Evolutionary conservation across 345 rosid species (phyloP).

Genomic region (Hibiscus tridactylites): DNA sequence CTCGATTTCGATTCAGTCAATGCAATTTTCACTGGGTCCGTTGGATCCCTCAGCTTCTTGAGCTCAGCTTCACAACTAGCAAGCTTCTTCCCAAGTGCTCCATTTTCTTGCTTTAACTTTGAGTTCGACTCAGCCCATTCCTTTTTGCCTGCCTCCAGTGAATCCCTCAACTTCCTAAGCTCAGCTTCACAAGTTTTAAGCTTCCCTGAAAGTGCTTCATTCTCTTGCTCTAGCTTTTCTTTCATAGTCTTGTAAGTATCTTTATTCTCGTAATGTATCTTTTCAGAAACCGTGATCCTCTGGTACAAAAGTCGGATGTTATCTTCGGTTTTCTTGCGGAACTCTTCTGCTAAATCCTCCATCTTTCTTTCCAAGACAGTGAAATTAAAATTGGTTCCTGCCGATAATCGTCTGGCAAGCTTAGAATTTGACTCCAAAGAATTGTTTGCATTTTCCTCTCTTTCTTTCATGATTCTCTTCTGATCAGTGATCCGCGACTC

Average conservation of each 20-base stretch:
- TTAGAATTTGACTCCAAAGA: slow-evolving; percentile 22
- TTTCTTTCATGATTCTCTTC: slow-evolving; percentile 27
- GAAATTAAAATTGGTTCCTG: slow-evolving; percentile 25
- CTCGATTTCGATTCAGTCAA: neutral
- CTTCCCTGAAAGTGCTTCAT: slow-evolving; percentile 20
- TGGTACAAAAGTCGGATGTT: slow-evolving; percentile 49
- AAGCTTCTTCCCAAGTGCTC: neutral
- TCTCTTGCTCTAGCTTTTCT: slow-evolving; percentile 31
- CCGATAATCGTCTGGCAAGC: slow-evolving; percentile 25
- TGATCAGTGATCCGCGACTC: slow-evolving; percentile 31
- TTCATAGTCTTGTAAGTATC: slow-evolving; percentile 29
- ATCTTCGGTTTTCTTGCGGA: slow-evolving; percentile 56
- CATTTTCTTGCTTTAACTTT: neutral
- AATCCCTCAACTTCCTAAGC: slow-evolving; percentile 26
- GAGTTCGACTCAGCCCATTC: slow-evolving; percentile 25
- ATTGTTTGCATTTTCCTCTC: slow-evolving; percentile 25
- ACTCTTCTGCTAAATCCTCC: slow-evolving; percentile 57
- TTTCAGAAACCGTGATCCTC: slow-evolving; percentile 68
- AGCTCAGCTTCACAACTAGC: neutral
- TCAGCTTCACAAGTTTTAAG: slow-evolving; percentile 20
- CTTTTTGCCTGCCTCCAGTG: slow-evolving; percentile 21
- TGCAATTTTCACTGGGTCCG: neutral
- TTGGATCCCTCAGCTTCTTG: neutral
- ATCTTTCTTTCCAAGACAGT: slow-evolving; percentile 50
- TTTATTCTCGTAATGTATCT: slow-evolving; percentile 53